phyloP scores from a whole-genome alignment of 306 rosid species.

The Myrica gale region DNA sequence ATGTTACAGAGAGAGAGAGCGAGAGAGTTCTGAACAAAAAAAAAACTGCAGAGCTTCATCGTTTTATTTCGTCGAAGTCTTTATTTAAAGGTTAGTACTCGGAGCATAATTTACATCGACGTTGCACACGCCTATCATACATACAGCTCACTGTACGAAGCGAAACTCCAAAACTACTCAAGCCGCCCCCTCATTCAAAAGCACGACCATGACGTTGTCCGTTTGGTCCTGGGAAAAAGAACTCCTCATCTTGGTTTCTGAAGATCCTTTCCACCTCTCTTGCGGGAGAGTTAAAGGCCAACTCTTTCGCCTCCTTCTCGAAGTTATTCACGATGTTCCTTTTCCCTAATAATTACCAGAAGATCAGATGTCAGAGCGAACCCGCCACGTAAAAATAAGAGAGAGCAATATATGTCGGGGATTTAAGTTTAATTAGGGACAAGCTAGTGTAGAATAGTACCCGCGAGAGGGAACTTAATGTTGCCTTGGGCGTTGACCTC shows the following conservation, averaged over 20 bases:
- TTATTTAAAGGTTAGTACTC: too few relatives aligned
- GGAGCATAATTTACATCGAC: too few relatives aligned
- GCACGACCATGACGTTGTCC: slow-evolving; percentile 26
- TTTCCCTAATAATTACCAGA: slow-evolving; percentile 36
- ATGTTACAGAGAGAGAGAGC: too few relatives aligned
- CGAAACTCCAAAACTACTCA: too few relatives aligned
- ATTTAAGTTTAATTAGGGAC: too few relatives aligned
- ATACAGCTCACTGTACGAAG: too few relatives aligned
- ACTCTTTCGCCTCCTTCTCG: slow-evolving; percentile 46
- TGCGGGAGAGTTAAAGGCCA: slow-evolving; percentile 46
- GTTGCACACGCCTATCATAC: too few relatives aligned
- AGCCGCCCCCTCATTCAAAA: slow-evolving; percentile 6
- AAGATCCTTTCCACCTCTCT: slow-evolving; percentile 49
- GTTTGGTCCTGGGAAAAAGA: slow-evolving; percentile 48
- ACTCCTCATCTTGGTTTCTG: slow-evolving; percentile 35
- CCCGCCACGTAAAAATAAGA: not conserved
- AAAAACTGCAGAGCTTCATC: too few relatives aligned
- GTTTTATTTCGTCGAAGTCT: too few relatives aligned
- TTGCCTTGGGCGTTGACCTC: slow-evolving; percentile 55
- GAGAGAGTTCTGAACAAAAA: too few relatives aligned
- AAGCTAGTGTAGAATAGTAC: slow-evolving; percentile 1
- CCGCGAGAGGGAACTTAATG: slow-evolving; percentile 41
- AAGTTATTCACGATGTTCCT: slow-evolving; percentile 49
- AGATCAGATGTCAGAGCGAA: not conserved
- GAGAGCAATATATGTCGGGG: not conserved